Conservation (phyloP, 768 basidiomycete genomes). For the Cystofilobasidium bisporidii region DNA sequence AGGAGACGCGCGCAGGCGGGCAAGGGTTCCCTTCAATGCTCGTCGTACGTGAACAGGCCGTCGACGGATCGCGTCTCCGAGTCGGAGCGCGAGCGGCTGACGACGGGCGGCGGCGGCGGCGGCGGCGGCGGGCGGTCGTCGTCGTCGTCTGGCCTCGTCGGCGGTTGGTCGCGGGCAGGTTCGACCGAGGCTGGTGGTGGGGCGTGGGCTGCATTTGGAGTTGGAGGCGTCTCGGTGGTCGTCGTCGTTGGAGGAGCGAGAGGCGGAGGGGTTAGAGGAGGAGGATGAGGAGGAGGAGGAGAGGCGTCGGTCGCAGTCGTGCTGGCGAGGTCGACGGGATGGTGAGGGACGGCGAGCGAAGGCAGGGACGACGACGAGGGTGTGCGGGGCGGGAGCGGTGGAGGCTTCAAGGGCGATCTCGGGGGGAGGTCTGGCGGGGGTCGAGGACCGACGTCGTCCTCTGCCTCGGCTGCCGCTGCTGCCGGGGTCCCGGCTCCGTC, state of each 20-base stretch:
- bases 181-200: no score
- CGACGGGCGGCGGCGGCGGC: neutral
- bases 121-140: neutral
- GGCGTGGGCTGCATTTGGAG: no score
- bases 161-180: neutral
- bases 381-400: neutral
- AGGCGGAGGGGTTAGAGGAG: no score
- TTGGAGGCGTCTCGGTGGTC: no score
- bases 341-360: neutral
- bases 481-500: neutral
- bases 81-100: neutral
- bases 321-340: no score
- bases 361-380: neutral
- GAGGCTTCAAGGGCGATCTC: neutral
- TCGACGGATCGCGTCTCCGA: neutral
- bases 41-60: neutral
- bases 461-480: no score
- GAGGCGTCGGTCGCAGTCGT: no score
- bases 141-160: neutral
- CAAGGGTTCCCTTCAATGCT: neutral
- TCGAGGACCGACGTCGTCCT: no score
- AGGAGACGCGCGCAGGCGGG: no score
- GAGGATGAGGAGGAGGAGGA: no score
- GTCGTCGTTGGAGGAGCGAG: no score
- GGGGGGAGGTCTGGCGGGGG: no score